Percentiles rank a stretch among this genome's conserved stretches.
These are phyloP conservation scores for Platanthera guangdongensis DNA, from an alignment of 106 monocot species.

Conservation along the genomic window DNA sequence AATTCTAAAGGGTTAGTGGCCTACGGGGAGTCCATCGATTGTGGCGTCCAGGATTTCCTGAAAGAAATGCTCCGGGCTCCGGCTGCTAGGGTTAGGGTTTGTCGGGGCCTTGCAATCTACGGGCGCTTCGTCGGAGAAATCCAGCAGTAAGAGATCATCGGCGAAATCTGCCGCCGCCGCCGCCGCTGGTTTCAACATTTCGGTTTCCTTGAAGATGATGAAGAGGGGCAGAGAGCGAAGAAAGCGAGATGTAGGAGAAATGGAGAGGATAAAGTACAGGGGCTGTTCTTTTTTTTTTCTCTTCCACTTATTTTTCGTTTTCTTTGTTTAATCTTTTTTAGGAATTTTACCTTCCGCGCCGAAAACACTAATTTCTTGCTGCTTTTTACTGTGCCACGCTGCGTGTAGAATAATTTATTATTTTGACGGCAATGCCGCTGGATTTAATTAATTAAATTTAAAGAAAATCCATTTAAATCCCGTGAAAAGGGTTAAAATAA, in stretches of 20 bases:
- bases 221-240: not conserved
- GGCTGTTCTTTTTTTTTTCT: not conserved
- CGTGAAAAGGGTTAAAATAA: no score
- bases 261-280: not conserved
- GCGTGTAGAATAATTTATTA: no score
- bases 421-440: no score
- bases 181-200: constrained; percentile 7
- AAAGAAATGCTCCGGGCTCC: not conserved
- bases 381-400: no score
- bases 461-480: no score
- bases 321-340: not conserved
- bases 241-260: not conserved
- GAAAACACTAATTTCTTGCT: no score
- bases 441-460: no score
- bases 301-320: not conserved
- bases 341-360: no score
- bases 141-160: constrained; percentile 6
- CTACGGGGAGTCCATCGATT: constrained; percentile 8
- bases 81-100: constrained; percentile 5
- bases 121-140: constrained; percentile 7
- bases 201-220: not conserved
- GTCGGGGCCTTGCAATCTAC: not conserved
- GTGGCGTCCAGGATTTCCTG: constrained; percentile 17
- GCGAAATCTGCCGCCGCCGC: not conserved
- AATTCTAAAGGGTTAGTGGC: not conserved